Evolutionary conservation across 2,329 filamentous ascomycete genomes (phyloP), one percentile per base, ranked within the genome.

Genomic region (Colletotrichum sojae): DNA sequence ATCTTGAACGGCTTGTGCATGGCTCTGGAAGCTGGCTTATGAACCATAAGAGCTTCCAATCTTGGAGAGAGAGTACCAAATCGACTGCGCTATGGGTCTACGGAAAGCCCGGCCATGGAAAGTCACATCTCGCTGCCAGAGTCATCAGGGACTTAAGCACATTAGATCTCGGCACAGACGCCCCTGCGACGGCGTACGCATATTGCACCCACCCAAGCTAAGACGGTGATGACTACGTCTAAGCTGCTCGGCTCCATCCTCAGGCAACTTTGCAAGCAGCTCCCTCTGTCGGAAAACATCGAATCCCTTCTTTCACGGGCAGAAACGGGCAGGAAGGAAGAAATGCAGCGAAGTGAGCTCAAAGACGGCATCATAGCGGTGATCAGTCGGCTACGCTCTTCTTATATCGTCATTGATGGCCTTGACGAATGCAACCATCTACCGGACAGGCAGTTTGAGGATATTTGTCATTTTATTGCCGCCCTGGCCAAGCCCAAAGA

Each of bases 131-230:
- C 45, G 48, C 63, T 8, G 49, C 55, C 5, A 8, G 48, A 3
- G 48, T 46, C 15, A 65, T 65, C 20, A 12, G 48, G 13, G 48
- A 54, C 2, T 45, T 65, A 16, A 22, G 39, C 49, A 20, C 18
- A 25, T 48, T 2, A 13, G 5, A 39, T 4, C 18, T n/a, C 31
- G 8, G 16, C 5, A 5, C 8, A 3, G 9, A 3, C 2, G 18
- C 4, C 15, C 18, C 54, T 1, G 54, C 39, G 4, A 20, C 53
- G 12, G 54, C 62, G 5, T 65, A 52, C n/a, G 62, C 54, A 9
- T 65, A 58, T 6, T 65, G 62, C 36, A 58, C 54, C 62, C 8
- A 65, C 62, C 9, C 62, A 65, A n/a, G 31, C 36, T 3, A 59
- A 57, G 46, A 53, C 62, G 8, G 31, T 16, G 6, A 58, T 65